Percentiles rank a stretch among this genome's conserved stretches.
These are phyloP conservation scores for Elongisporangium anandrum DNA, from an alignment of 352 stramenopile genomes.

Conservation along the genomic window DNA sequence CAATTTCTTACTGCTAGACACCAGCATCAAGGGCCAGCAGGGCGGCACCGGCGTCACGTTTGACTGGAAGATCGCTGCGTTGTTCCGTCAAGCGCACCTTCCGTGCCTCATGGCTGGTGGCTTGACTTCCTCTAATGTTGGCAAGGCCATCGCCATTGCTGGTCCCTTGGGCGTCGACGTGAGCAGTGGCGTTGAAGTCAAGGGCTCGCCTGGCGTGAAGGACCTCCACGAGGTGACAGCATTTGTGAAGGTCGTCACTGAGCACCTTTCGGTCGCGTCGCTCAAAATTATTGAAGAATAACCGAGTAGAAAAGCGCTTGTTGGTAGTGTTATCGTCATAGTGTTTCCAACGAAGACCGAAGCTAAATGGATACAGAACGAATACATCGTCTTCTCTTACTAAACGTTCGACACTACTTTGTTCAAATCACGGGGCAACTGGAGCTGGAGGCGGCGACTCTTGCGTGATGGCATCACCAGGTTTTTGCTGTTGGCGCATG, in stretches of 20 bases:
- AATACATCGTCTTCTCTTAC: background rate
- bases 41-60: constrained; percentile 93
- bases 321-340: background rate
- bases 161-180: constrained; percentile 94
- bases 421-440: background rate
- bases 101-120: constrained; percentile 97
- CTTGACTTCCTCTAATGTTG: constrained; percentile 92
- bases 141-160: constrained; percentile 77
- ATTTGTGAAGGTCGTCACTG: constrained; percentile 65
- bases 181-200: constrained; percentile 93
- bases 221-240: constrained; percentile 47
- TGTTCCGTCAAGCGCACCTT: constrained; percentile 87
- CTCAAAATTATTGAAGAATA: constrained; percentile 69
- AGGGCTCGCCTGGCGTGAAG: constrained; percentile 60
- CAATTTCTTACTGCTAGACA: constrained; percentile 95
- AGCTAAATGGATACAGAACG: background rate
- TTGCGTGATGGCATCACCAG: background rate
- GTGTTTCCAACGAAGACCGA: too few relatives aligned
- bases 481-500: background rate
- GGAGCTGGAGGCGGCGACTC: background rate
- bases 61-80: constrained; percentile 94
- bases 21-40: constrained; percentile 92
- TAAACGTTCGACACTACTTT: background rate
- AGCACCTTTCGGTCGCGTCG: constrained; percentile 45
- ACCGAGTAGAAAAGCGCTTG: constrained; percentile 13